Base-by-base conservation (phyloP, 768 basidiomycete genomes). In the Tubosaeta sp. region DNA sequence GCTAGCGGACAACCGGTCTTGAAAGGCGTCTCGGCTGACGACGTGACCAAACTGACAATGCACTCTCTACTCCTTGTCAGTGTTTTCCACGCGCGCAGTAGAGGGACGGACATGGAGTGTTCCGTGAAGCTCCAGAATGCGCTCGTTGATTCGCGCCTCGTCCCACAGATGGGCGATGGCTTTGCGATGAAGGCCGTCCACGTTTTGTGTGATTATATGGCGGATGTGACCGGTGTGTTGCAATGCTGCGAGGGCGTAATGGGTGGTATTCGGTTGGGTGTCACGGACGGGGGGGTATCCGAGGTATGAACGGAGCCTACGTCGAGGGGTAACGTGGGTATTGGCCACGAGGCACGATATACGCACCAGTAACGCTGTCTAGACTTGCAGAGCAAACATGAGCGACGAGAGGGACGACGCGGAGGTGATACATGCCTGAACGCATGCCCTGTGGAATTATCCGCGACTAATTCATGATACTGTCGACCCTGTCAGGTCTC, bases 171-270 rank as follows among this genome's bases (percentile, higher is more conserved):
- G 69, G 31, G 68, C 50, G 18, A 88, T 69, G 8, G 91, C 89
- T 69, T 90, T 91, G 46, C 84, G 84, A 62, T 97, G 94, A 6
- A 98, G 79, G 2, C 93, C 94, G 61, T 98, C 95, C n/a, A 98
- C 94, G 58, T 90, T 90, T 68, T 86, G 87, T 0, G 95, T 98
- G 54, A 97, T 82, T 29, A 94, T 66, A 24, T 73, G 71, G 19
- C 76, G 68, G 18, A 89, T 73, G 46, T 83, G 68, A 3, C 77
- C 79, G 9, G 86, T 69, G 56, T 90, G 74, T 60, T 90, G 86
- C 42, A 96, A 73, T 3, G 93, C 90, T 6, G 90, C 87, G 24
- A 98, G 71, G 9, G 90, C 86, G 59, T 81, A 90, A 65, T 98
- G 95, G 0, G 88, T 94, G 4, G 91, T 84, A 59, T 96, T 97